phyloP scores from a whole-genome alignment of 306 rosid species.

The Parietaria judaica region DNA sequence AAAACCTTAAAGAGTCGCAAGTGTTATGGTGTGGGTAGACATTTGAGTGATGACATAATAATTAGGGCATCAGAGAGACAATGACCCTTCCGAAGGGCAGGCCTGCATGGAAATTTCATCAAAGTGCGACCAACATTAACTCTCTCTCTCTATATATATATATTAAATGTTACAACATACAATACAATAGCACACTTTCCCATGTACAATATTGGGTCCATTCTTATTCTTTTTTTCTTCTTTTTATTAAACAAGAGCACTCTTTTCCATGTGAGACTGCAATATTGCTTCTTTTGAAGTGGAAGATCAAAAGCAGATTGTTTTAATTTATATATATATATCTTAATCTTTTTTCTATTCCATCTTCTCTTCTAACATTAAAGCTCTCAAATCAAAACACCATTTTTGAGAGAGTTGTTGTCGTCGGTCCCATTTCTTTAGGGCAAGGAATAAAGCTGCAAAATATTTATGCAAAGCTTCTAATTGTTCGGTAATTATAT shows the following conservation, averaged over 20 bases:
- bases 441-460: conserved; percentile 68
- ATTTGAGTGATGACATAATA: conserved; percentile 31
- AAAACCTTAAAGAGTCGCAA: too few species aligned
- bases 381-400: conserved; percentile 25
- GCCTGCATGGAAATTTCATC: conserved; percentile 16
- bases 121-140: conserved; percentile 8
- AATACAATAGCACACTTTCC: conserved; percentile 74
- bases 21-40: conserved; percentile 3
- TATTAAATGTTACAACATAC: conserved; percentile 11
- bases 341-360: conserved; percentile 53
- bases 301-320: conserved; percentile 55
- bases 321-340: background rate
- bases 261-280: too few species aligned
- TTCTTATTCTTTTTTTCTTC: conserved; percentile 23
- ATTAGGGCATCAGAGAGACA: conserved; percentile 23
- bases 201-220: conserved; percentile 26
- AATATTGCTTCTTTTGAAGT: conserved; percentile 27
- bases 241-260: conserved; percentile 15
- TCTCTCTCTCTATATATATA: too few species aligned
- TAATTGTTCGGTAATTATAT: conserved; percentile 41
- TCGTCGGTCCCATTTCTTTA: conserved; percentile 45
- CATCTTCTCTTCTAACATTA: conserved; percentile 55
- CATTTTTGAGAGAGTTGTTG: conserved; percentile 26
- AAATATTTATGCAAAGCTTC: conserved; percentile 30
- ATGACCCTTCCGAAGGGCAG: conserved; percentile 48